phyloP scores from a whole-genome alignment of 2,329 filamentous ascomycete species.

The Phoma herbarum region DNA sequence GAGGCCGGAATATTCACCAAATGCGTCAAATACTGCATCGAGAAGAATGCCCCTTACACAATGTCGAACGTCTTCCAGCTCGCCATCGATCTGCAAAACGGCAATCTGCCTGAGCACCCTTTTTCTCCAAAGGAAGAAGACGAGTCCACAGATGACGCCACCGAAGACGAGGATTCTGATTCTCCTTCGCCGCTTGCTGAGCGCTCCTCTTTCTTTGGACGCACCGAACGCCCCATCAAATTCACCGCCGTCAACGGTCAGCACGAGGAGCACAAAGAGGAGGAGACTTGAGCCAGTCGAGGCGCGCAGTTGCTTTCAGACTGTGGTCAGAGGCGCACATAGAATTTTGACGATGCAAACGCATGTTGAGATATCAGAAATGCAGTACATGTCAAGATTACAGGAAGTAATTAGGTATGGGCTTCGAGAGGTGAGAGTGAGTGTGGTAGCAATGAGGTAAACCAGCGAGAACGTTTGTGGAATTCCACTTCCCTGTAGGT shows the following conservation, averaged over 20 bases:
- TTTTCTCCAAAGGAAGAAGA: not conserved
- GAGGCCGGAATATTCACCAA: slow-evolving; percentile 39
- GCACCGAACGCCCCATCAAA: not conserved
- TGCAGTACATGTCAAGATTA: not conserved
- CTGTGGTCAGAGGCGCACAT: too few relatives aligned
- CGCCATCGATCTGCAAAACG: slow-evolving; percentile 22
- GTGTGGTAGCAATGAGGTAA: too few relatives aligned
- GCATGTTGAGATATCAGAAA: too few relatives aligned
- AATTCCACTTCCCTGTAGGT: not conserved
- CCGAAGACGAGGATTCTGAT: not conserved
- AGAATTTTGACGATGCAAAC: too few relatives aligned
- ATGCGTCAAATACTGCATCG: slow-evolving; percentile 37
- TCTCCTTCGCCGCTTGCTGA: not conserved
- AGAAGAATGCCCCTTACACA: slow-evolving; percentile 24
- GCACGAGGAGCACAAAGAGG: not conserved
- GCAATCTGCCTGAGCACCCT: slow-evolving; percentile 7
- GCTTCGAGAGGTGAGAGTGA: too few relatives aligned
- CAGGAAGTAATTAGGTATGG: not conserved
- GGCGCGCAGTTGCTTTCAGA: not conserved
- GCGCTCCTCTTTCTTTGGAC: not conserved
- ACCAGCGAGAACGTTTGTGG: not conserved
- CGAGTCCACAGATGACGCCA: not conserved
- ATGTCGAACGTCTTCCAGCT: slow-evolving; percentile 27
- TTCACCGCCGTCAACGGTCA: not conserved
- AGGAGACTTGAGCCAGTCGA: not conserved